These are phyloP conservation scores for Parietaria judaica DNA, from an alignment of 306 rosid genomes.

Conservation along the genomic window DNA sequence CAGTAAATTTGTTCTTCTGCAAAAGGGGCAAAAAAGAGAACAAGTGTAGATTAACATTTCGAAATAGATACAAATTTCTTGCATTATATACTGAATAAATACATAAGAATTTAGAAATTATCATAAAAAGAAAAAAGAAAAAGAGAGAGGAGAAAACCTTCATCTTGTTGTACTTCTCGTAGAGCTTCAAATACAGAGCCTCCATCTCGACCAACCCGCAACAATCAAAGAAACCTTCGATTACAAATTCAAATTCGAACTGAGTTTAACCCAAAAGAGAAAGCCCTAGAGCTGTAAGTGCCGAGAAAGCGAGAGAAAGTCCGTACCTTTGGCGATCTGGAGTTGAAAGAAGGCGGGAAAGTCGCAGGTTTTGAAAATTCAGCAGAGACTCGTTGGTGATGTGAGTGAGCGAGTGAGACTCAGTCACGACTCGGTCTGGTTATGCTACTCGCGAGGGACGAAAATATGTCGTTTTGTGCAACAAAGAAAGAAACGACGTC, in stretches of 20 bases:
- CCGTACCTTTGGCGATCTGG: not conserved
- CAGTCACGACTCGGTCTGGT: too few species aligned
- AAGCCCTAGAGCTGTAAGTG: conserved; percentile 13
- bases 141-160: conserved; percentile 40
- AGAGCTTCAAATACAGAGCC: conserved; percentile 73
- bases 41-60: too few species aligned
- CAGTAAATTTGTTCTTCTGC: conserved; percentile 52
- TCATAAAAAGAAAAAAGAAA: not conserved
- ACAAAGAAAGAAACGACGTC: too few species aligned
- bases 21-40: not conserved
- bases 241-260: not conserved
- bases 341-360: not conserved
- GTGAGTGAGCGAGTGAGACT: too few species aligned
- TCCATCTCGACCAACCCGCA: conserved; percentile 36
- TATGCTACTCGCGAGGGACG: too few species aligned
- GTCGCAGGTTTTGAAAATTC: not conserved
- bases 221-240: not conserved
- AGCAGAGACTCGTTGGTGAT: not conserved
- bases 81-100: not conserved
- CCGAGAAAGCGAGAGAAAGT: not conserved
- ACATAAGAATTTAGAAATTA: not conserved
- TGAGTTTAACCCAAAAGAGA: not conserved
- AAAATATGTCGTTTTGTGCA: too few species aligned
- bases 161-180: conserved; percentile 53
- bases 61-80: too few species aligned